Evolutionary conservation across 345 rosid species (phyloP).

Genomic region (Brassica nigra): DNA sequence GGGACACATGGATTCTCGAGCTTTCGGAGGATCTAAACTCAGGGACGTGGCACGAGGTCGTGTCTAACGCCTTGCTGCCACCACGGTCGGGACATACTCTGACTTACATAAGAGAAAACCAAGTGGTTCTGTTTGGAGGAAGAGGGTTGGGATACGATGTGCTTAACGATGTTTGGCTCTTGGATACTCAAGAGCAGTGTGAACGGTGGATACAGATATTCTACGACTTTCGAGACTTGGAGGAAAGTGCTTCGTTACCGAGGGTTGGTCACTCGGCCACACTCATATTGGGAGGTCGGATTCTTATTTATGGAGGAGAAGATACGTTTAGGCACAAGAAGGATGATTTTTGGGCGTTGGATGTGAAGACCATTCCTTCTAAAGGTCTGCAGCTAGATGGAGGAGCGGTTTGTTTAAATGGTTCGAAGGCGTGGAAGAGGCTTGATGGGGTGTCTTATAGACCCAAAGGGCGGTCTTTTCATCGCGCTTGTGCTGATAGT

Average conservation of each 20-base stretch:
- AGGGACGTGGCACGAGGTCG: constrained; percentile 69
- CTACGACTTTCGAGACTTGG: constrained; percentile 52
- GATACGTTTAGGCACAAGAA: constrained; percentile 79
- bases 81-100: constrained; percentile 94
- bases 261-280: constrained; percentile 97
- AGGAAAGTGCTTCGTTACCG: constrained; percentile 58
- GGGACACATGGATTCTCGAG: constrained; percentile 83
- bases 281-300: constrained; percentile 64
- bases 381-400: constrained; percentile 43
- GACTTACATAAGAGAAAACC: constrained; percentile 61
- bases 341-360: constrained; percentile 86
- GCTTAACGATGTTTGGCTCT: constrained; percentile 79
- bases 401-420: constrained; percentile 34
- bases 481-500: constrained; percentile 70
- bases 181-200: constrained; percentile 53
- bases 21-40: constrained; percentile 59
- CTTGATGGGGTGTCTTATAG: constrained; percentile 55
- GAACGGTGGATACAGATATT: constrained; percentile 65
- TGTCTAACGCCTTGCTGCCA: constrained; percentile 61
- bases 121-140: constrained; percentile 78
- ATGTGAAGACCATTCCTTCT: constrained; percentile 54
- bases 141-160: constrained; percentile 87
- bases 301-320: constrained; percentile 92
- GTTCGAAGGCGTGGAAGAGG: constrained; percentile 60
- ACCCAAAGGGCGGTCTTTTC: constrained; percentile 74